Evolutionary conservation across 306 rosid genomes (phyloP).

Genomic region (Fragaria vesca): DNA sequence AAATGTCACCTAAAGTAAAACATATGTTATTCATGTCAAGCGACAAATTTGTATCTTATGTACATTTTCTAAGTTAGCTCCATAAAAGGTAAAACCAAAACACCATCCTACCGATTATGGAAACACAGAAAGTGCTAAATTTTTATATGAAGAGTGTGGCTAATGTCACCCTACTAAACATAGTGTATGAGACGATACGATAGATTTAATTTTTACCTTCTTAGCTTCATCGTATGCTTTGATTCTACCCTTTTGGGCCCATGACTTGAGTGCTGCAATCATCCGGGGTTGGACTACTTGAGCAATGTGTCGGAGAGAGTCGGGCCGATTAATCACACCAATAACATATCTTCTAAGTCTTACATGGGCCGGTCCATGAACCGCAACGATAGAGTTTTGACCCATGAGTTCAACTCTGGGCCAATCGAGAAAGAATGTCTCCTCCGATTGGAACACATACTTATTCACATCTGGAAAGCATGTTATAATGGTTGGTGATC

Average conservation of each 20-base stretch:
- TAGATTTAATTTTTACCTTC: neutral
- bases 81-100: too few relatives aligned
- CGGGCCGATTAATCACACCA: slow-evolving; percentile 6
- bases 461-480: slow-evolving; percentile 21
- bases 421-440: slow-evolving; percentile 9
- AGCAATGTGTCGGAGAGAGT: slow-evolving; percentile 19
- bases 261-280: neutral
- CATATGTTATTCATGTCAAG: too few relatives aligned
- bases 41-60: too few relatives aligned
- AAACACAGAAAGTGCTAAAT: too few relatives aligned
- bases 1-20: slow-evolving; percentile 17
- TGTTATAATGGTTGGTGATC: slow-evolving; percentile 34
- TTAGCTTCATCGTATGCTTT: slow-evolving; percentile 17
- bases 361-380: slow-evolving; percentile 27
- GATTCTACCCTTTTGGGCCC: slow-evolving; percentile 24
- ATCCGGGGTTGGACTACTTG: slow-evolving; percentile 23
- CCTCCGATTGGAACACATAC: slow-evolving; percentile 11
- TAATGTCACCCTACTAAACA: too few relatives aligned
- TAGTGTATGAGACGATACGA: too few relatives aligned
- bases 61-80: too few relatives aligned
- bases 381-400: slow-evolving; percentile 14
- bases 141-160: too few relatives aligned
- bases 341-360: slow-evolving; percentile 9
- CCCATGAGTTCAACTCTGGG: slow-evolving; percentile 21
- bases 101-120: too few relatives aligned